Evolutionary conservation across 352 stramenopile genomes (phyloP), one percentile per base, ranked within the genome.

Genomic region (Elongisporangium prolatum): DNA sequence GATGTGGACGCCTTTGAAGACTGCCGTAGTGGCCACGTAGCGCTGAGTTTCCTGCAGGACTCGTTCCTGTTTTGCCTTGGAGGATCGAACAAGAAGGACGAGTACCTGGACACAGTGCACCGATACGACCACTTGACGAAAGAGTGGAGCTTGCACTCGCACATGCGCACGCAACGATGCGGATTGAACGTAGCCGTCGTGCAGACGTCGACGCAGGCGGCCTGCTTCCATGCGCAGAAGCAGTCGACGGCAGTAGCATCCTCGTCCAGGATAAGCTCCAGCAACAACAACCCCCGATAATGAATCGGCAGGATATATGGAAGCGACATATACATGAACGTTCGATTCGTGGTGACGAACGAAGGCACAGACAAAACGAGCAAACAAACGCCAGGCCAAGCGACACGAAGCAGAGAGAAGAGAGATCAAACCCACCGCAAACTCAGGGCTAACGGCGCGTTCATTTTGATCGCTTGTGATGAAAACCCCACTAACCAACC

Each of bases 21-120:
- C 61, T 81, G 68, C 28, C 75, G 80, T 16, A 89, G 82, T 40
- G 82, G 82, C 24, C 82, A 91, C 25, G 77, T 76, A 3, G 82
- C 79, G 0, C 69, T 87, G 22, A 73, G 72, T 5, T 80, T 88
- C 55, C 59, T 89, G 4, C 66, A 69, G 9, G 77, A 89, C 44
- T 86, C 77, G 22, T 91, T 88, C 21, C 49, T 89, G n/a, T 89
- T 88, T 54, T 80, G 69, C 21, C 56, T 89, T 7, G 82, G 82
- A 2, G 82, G 82, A n/a, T 88, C 82, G 24, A 88, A 88, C 63
- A 85, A 87, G 56, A 87, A 88, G 48, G 81, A 91, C 59, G 79
- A 88, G 60, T 88, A 89, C 50, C 48, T 89, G 51, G 75, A 87
- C 52, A 69, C 74, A 9, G 82, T 91, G 11, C 77, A 88, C 37